phyloP scores from a whole-genome alignment of 805 yeast genomes.

The Nadsonia fulvescens region DNA sequence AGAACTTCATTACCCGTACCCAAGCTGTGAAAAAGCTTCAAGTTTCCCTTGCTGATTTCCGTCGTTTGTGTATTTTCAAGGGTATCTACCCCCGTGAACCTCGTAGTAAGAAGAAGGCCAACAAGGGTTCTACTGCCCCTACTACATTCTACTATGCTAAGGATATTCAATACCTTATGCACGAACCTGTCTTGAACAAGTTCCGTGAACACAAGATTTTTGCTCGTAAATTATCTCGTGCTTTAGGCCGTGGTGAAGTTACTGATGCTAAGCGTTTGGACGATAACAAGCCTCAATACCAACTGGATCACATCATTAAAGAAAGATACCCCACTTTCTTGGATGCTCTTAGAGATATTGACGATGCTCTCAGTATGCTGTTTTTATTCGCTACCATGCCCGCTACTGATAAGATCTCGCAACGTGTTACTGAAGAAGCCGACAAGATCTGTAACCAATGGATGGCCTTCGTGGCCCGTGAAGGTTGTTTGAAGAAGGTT shows the following conservation, averaged over 20 bases:
- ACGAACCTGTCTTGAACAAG: constrained; percentile 80
- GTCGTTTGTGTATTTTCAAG: constrained; percentile 87
- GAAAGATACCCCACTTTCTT: constrained; percentile 90
- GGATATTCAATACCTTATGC: constrained; percentile 87
- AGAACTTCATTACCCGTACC: constrained; percentile 80
- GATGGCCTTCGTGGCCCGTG: constrained; percentile 83
- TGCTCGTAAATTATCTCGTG: constrained; percentile 75
- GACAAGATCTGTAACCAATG: constrained; percentile 79
- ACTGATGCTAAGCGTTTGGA: constrained; percentile 77
- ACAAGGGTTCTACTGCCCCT: constrained; percentile 94
- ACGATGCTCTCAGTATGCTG: constrained; percentile 89
- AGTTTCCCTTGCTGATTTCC: constrained; percentile 85
- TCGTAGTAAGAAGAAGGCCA: constrained; percentile 86
- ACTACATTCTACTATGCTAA: constrained; percentile 85
- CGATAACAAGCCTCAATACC: constrained; percentile 62
- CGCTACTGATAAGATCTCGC: constrained; percentile 66
- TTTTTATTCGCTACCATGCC: constrained; percentile 91
- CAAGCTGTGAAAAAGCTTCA: constrained; percentile 87
- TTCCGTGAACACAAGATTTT: constrained; percentile 93
- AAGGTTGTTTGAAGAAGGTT: constrained; percentile 65
- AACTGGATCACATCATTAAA: constrained; percentile 75
- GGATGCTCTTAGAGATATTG: constrained; percentile 83
- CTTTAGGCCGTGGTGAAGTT: constrained; percentile 83
- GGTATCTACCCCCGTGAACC: constrained; percentile 98
- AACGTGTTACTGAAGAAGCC: constrained; percentile 76